Percentiles rank a stretch among this genome's conserved stretches.
phyloP scores from a whole-genome alignment of 192 early-diverging fungal species.

The Coemansia sp. region DNA sequence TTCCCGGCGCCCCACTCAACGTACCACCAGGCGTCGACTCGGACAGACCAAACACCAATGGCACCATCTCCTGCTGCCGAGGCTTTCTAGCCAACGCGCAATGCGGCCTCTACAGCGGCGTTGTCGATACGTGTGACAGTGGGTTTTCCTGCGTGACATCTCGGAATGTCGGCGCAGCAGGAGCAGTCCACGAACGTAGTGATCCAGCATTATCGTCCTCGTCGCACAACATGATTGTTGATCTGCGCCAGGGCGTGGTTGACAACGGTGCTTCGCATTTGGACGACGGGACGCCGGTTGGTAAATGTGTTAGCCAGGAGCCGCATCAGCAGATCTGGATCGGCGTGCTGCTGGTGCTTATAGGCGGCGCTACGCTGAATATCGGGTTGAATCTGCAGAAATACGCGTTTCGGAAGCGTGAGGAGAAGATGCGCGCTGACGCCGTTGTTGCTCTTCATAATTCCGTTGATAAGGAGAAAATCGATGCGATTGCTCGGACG shows the following conservation, averaged over 20 bases:
- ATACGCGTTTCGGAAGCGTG: slow-evolving; percentile 66
- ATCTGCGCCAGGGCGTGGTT: background rate
- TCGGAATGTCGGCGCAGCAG: background rate
- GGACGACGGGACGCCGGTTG: slow-evolving; percentile 31
- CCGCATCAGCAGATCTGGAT: slow-evolving; percentile 63
- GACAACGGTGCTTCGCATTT: slow-evolving; percentile 11
- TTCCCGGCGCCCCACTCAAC: slow-evolving; percentile 41
- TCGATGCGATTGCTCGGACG: slow-evolving; percentile 1
- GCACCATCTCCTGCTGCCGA: slow-evolving; percentile 53
- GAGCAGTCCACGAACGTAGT: slow-evolving; percentile 7
- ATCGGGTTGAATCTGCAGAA: slow-evolving; percentile 82
- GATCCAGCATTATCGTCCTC: slow-evolving; percentile 1
- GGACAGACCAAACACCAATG: slow-evolving; percentile 19
- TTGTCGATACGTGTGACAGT: slow-evolving; percentile 55
- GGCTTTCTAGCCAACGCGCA: slow-evolving; percentile 42
- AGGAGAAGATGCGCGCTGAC: slow-evolving; percentile 47
- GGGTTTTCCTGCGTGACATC: slow-evolving; percentile 35
- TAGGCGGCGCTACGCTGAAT: slow-evolving; percentile 66
- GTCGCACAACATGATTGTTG: slow-evolving; percentile 8
- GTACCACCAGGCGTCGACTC: slow-evolving; percentile 32
- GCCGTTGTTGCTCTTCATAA: background rate
- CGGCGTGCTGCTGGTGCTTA: slow-evolving; percentile 66
- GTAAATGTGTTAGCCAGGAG: slow-evolving; percentile 52
- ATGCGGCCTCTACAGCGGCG: slow-evolving; percentile 51
- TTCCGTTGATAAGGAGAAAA: background rate